Evolutionary conservation across 2,329 filamentous ascomycete species (phyloP), one percentile per base, ranked within the genome.

Genomic region (Madurella fahalii): DNA sequence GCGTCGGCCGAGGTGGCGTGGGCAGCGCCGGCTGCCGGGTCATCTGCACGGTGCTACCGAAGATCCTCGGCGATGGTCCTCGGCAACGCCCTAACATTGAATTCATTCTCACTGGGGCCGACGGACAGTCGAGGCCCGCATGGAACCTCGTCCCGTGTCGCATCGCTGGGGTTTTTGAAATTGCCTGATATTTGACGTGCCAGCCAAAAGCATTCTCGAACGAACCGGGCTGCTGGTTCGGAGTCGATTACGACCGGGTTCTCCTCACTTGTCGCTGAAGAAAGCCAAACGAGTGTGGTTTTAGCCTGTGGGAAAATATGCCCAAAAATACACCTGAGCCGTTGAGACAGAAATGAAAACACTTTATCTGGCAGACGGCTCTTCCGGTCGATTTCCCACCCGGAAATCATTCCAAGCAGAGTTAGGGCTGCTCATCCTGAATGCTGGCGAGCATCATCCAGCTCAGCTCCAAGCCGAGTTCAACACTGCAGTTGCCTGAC

Each of bases 91-190:
- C 25, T 25, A 25, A 7, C 25, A 25, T 25, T 7, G 25, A 4
- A 25, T 25, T 7, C 25, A 25, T 3, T 42, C 9, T 17, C n/a
- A 42, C 37, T 42, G 15, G 1, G 42, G 12, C 17, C 16, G 15
- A 32, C 45, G 46, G 41, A 49, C 15, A 54, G 42, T 50, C 52
- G 34, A 50, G 45, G 40, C 50, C 50, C 37, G 43, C 15, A 40
- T 42, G 13, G 43, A 34, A 30, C 17, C 25, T 52, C 18, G 9
- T n/a, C 25, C 37, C 20, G 39, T 9, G 37, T 52, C 30, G 9
- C 37, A 37, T 25, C 34, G 9, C 20, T 15, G 20, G 9, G 7
- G 4, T 7, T 37, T 16, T 12, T 15, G 25, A 47, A 15, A 47
- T 46, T 52, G n/a, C 18, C n/a, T 15, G 31, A 40, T 52, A 40